Conservation (phyloP, 257 asterid genomes). For the Plectranthus barbatus region DNA sequence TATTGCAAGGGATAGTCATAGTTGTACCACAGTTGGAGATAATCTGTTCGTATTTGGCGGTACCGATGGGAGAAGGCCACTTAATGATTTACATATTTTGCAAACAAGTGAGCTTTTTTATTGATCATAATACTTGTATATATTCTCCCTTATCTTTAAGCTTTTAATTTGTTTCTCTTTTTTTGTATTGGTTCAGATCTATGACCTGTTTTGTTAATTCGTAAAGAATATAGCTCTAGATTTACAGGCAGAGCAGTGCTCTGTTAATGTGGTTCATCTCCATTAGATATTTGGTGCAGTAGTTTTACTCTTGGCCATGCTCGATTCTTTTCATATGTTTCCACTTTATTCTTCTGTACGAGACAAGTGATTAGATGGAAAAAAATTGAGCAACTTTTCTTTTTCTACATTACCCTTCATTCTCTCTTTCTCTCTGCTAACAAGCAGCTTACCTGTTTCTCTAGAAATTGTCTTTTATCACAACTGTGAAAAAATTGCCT, state of each 20-base stretch:
- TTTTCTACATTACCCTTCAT: not conserved
- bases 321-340: not conserved
- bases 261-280: not conserved
- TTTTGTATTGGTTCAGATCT: not conserved
- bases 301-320: not conserved
- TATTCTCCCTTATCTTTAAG: not conserved
- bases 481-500: not conserved
- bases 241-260: not conserved
- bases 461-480: constrained; percentile 1
- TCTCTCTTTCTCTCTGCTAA: not conserved
- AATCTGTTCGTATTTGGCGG: constrained; percentile 84
- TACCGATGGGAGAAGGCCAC: constrained; percentile 79
- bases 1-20: constrained; percentile 87
- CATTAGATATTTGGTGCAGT: not conserved
- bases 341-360: not conserved
- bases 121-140: not conserved
- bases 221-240: not conserved
- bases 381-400: not conserved
- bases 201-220: not conserved
- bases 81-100: constrained; percentile 69
- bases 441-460: not conserved
- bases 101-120: constrained; percentile 64
- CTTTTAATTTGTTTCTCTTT: not conserved
- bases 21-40: constrained; percentile 87
- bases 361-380: not conserved